phyloP scores from a whole-genome alignment of 257 asterid genomes.

The Jasminum sambac region DNA sequence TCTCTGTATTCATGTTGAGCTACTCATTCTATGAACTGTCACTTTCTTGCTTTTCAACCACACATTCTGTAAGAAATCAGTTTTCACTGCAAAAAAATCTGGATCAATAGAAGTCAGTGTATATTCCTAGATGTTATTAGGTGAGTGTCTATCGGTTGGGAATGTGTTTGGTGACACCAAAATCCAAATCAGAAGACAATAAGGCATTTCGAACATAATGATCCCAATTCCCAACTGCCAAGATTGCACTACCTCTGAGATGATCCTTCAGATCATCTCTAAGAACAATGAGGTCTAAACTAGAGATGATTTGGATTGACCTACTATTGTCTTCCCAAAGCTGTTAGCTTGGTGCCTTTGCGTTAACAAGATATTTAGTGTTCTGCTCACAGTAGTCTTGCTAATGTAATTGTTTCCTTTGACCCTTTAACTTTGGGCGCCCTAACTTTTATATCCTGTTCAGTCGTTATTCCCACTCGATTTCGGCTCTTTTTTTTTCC shows the following conservation, averaged over 20 bases:
- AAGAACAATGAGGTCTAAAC: neutral
- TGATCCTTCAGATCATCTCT: neutral
- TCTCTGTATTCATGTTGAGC: too few species aligned
- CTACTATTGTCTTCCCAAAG: neutral
- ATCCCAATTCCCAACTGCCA: neutral
- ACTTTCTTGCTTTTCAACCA: too few species aligned
- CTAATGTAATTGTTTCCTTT: neutral
- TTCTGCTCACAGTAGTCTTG: neutral
- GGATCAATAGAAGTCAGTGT: neutral
- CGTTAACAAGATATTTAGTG: neutral
- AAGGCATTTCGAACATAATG: neutral
- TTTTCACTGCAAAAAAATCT: too few species aligned
- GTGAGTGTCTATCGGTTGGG: neutral
- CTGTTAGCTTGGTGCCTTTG: neutral
- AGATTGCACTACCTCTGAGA: neutral
- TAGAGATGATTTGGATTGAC: neutral
- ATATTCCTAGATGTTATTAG: neutral
- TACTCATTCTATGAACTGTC: too few species aligned
- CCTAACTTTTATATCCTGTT: neutral
- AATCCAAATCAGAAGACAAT: neutral
- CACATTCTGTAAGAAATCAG: too few species aligned
- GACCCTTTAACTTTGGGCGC: neutral
- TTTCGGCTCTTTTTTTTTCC: neutral
- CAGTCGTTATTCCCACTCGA: neutral
- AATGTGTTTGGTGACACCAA: neutral